phyloP scores from a whole-genome alignment of 345 rosid species.

The Citrus inodora region DNA sequence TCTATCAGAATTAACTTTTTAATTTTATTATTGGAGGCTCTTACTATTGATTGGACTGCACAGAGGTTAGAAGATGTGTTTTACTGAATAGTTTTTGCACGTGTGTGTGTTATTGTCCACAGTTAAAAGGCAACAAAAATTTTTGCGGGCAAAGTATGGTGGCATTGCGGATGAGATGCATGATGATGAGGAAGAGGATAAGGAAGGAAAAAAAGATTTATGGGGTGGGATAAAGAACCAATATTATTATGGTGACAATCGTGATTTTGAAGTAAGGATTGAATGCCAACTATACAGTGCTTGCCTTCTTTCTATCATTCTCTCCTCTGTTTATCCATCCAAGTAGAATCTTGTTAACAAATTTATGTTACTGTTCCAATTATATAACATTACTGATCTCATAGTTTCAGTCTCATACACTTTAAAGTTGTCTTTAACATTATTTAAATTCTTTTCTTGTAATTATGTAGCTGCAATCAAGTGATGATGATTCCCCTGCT shows the following conservation, averaged over 20 bases:
- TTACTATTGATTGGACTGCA: neutral
- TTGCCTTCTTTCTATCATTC: neutral
- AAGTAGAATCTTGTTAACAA: neutral
- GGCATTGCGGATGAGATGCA: conserved; percentile 68
- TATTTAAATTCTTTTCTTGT: neutral
- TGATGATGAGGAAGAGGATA: conserved; percentile 54
- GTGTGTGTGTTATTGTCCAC: conserved; percentile 6
- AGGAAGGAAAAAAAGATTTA: conserved; percentile 31
- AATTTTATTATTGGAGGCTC: neutral
- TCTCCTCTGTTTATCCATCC: neutral
- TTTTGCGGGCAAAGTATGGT: conserved; percentile 55
- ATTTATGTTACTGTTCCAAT: neutral
- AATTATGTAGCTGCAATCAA: conserved; percentile 52
- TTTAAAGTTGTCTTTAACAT: neutral
- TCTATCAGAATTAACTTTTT: neutral
- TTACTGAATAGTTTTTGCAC: neutral
- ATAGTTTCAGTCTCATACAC: neutral
- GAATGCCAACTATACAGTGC: neutral
- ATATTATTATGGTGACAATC: conserved; percentile 55
- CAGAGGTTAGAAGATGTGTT: neutral
- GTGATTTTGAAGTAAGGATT: conserved; percentile 49
- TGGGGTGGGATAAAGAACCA: conserved; percentile 52
- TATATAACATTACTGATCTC: neutral
- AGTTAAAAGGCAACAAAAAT: conserved; percentile 71
- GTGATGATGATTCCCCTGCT: conserved; percentile 70